Evolutionary conservation across 2,329 filamentous ascomycete species (phyloP).

Genomic region (Immersiporthe knoxdaviesiana): DNA sequence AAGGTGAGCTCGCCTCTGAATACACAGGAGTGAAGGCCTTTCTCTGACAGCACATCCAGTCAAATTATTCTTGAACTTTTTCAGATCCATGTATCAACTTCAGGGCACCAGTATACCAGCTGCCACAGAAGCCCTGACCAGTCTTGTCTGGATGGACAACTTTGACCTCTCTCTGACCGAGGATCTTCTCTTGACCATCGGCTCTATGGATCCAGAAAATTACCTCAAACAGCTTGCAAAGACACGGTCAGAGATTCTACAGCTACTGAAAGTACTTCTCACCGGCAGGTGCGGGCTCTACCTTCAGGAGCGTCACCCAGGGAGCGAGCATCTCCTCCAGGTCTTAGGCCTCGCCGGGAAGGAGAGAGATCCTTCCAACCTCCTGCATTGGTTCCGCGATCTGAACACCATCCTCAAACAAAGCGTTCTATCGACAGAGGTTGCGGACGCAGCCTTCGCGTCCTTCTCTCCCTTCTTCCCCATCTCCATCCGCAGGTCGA

Average conservation of each 20-base stretch:
- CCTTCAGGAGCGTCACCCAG: constrained; percentile 22
- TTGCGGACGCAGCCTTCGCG: constrained; percentile 55
- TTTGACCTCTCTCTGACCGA: constrained; percentile 22
- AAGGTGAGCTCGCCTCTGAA: constrained; percentile 6
- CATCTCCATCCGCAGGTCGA: constrained; percentile 58
- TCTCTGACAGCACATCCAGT: constrained; percentile 9
- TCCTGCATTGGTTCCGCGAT: constrained; percentile 61
- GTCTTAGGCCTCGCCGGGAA: constrained; percentile 44
- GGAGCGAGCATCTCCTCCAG: constrained; percentile 38
- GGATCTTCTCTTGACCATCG: constrained; percentile 19
- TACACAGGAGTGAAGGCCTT: neutral
- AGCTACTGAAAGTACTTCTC: constrained; percentile 9
- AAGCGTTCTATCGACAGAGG: constrained; percentile 49
- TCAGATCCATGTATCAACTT: constrained; percentile 27
- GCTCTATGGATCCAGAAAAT: constrained; percentile 16
- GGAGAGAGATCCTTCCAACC: constrained; percentile 60
- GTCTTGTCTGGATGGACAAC: constrained; percentile 21
- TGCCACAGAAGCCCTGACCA: constrained; percentile 25
- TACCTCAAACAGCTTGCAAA: constrained; percentile 29
- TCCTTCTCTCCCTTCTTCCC: constrained; percentile 64
- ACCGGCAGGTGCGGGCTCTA: constrained; percentile 25
- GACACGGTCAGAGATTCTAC: constrained; percentile 22
- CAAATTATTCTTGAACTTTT: constrained; percentile 17
- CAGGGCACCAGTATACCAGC: constrained; percentile 24
- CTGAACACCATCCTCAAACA: constrained; percentile 49